Conservation (phyloP, 495 filamentous ascomycete genomes). For the Chlorociboria aeruginascens region DNA sequence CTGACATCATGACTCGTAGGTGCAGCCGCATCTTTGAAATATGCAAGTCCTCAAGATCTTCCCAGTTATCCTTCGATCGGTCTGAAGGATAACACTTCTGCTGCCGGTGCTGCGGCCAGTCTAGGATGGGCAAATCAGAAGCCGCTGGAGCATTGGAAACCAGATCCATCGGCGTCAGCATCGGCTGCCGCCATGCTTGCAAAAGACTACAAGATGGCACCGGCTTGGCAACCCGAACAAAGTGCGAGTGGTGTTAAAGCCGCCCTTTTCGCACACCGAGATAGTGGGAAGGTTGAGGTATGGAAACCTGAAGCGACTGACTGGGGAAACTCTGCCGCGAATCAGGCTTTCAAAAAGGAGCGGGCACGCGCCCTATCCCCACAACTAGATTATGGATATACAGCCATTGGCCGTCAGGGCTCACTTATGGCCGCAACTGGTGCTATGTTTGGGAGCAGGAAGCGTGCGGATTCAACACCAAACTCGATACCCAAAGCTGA, state of each 20-base stretch:
- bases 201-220: slow-evolving; percentile 51
- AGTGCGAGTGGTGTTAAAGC: slow-evolving; percentile 59
- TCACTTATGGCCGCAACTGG: slow-evolving; percentile 64
- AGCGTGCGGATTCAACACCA: slow-evolving; percentile 56
- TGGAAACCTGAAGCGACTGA: slow-evolving; percentile 33
- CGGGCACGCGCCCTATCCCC: slow-evolving; percentile 8
- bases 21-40: slow-evolving; percentile 50
- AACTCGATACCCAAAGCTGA: slow-evolving; percentile 19
- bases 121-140: slow-evolving; percentile 61
- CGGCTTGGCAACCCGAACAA: slow-evolving; percentile 38
- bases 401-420: slow-evolving; percentile 36
- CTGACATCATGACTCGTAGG: slow-evolving; percentile 23
- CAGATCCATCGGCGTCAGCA: slow-evolving; percentile 46
- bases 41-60: slow-evolving; percentile 54
- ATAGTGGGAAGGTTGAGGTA: slow-evolving; percentile 40
- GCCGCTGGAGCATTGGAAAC: slow-evolving; percentile 47
- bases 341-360: slow-evolving; percentile 33
- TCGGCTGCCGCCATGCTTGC: slow-evolving; percentile 57
- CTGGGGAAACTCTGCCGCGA: slow-evolving; percentile 48
- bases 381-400: slow-evolving; percentile 31
- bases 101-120: slow-evolving; percentile 60
- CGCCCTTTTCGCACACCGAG: slow-evolving; percentile 54
- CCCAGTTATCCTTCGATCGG: slow-evolving; percentile 55
- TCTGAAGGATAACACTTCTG: slow-evolving; percentile 46
- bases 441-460: slow-evolving; percentile 50